Conservation (phyloP, 306 rosid species). For the Casuarina equisetifolia region DNA sequence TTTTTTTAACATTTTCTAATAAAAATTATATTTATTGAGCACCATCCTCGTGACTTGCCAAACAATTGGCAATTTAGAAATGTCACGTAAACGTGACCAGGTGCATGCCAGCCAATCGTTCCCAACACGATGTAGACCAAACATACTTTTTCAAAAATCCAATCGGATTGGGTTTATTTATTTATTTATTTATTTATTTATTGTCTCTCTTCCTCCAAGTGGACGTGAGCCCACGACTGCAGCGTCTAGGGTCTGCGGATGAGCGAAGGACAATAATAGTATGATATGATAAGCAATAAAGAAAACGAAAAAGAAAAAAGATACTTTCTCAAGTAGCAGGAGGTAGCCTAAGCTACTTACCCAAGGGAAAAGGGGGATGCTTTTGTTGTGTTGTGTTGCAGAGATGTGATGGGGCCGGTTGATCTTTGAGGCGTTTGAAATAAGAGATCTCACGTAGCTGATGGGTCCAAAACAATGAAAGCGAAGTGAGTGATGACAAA, state of each 20-base stretch:
- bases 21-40: no score
- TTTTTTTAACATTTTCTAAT: no score
- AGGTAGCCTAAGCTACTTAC: not conserved
- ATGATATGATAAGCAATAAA: not conserved
- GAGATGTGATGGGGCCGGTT: no score
- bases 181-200: not conserved
- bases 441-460: no score
- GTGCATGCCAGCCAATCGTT: slow-evolving; percentile 4
- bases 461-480: no score
- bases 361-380: no score
- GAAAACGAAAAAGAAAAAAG: not conserved
- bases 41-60: not conserved
- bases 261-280: not conserved
- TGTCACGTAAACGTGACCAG: slow-evolving; percentile 3
- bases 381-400: no score
- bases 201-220: not conserved
- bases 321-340: not conserved
- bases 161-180: no score
- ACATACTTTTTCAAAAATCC: no score
- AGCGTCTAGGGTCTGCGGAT: not conserved
- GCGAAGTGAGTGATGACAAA: no score
- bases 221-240: slow-evolving; percentile 24
- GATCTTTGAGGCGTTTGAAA: no score
- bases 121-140: not conserved
- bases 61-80: not conserved